These are phyloP conservation scores for Toxoplasma gondii DNA, from an alignment of 169 alveolate genomes.

Conservation along the genomic window DNA sequence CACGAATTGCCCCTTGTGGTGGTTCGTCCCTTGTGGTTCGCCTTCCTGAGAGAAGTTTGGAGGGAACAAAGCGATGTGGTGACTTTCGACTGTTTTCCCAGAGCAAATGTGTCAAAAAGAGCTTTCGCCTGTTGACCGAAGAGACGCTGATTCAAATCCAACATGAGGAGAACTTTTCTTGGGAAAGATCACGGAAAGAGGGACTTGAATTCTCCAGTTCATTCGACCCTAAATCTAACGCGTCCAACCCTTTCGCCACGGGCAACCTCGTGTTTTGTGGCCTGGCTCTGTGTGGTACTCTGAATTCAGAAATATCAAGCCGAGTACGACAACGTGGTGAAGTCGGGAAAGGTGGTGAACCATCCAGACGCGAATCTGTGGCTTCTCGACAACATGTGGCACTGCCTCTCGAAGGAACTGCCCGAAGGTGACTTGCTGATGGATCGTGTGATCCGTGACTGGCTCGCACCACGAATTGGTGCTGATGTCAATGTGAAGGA, in stretches of 20 bases:
- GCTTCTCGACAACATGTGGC: constrained; percentile 35
- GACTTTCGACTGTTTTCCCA: no score
- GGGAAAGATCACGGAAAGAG: no score
- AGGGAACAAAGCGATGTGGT: no score
- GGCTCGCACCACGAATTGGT: neutral
- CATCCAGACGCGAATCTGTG: constrained; percentile 36
- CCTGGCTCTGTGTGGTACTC: neutral
- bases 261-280: no score
- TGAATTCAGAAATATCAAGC: neutral
- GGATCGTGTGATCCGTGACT: constrained; percentile 21
- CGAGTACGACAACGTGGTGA: neutral
- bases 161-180: no score
- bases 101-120: no score
- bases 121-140: no score
- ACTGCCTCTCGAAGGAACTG: constrained; percentile 23
- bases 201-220: no score
- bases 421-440: neutral
- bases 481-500: neutral
- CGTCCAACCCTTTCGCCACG: no score
- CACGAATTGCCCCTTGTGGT: neutral
- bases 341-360: neutral
- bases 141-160: no score
- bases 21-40: neutral
- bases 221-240: no score
- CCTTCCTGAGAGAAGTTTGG: neutral